phyloP scores from a whole-genome alignment of 129 eudicot genomes.

The sunflower (Helianthus annuus) region HanXRQr2.0-SUNRISE NC_035433.2:129659329-129659828 shows the following conservation, averaged over 20 bases:
- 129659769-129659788: slow-evolving; percentile 84
- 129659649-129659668: slow-evolving; percentile 92
- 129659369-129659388: no score
- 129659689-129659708: slow-evolving; percentile 59
- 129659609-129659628: slow-evolving; percentile 79
- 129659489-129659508: neutral
- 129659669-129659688: slow-evolving; percentile 64
- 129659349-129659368: no score
- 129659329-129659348: no score
- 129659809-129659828: slow-evolving; percentile 70
- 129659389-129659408: no score
- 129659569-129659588: slow-evolving; percentile 75
- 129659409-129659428: no score
- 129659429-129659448: no score
- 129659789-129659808: slow-evolving; percentile 58
- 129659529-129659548: slow-evolving; percentile 44
- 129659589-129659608: slow-evolving; percentile 45
- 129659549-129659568: slow-evolving; percentile 62
- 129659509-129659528: neutral
- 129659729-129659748: slow-evolving; percentile 88
- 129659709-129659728: slow-evolving; percentile 72
- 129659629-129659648: slow-evolving; percentile 62
- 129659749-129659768: slow-evolving; percentile 52
- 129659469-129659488: no score
- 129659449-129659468: no score